Percentiles rank a stretch among this genome's conserved stretches.
Conservation (phyloP, 768 basidiomycete species). For the Scleroderma bovista region DNA sequence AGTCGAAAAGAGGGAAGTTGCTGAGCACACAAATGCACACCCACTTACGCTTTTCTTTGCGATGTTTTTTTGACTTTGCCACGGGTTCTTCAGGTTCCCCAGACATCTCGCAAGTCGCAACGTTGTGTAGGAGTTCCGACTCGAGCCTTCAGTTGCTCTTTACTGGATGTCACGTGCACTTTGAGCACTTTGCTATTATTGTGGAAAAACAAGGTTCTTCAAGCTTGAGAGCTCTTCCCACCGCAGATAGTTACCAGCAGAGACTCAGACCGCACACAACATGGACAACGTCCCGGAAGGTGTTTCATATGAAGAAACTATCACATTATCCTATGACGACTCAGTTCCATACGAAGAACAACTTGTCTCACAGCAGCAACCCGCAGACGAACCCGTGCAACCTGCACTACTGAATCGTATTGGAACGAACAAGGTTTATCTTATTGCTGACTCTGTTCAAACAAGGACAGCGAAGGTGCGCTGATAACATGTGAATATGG, state of each 20-base stretch:
- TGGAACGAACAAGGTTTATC: slow-evolving; percentile 67
- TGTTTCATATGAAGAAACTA: slow-evolving; percentile 26
- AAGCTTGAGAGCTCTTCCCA: no score
- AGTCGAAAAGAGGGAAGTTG: slow-evolving; percentile 12
- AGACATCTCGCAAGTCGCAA: slow-evolving; percentile 17
- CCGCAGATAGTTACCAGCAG: slow-evolving; percentile 1
- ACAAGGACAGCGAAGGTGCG: slow-evolving; percentile 70
- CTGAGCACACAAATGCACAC: slow-evolving; percentile 8
- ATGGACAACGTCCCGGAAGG: slow-evolving; percentile 48
- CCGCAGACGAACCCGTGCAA: slow-evolving; percentile 23
- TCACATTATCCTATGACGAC: slow-evolving; percentile 50
- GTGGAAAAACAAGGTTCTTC: no score
- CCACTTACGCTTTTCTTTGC: slow-evolving; percentile 90
- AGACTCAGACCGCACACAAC: no score
- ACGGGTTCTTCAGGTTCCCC: slow-evolving; percentile 29
- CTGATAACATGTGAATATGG: slow-evolving; percentile 36
- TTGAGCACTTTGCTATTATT: no score
- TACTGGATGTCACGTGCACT: slow-evolving; percentile 1
- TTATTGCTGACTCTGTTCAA: slow-evolving; percentile 63
- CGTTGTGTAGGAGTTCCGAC: background rate
- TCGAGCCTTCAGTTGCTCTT: no score
- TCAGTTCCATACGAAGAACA: slow-evolving; percentile 54
- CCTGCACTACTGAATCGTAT: slow-evolving; percentile 59
- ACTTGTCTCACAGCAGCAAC: slow-evolving; percentile 28
- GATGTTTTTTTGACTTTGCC: slow-evolving; percentile 77